These are phyloP conservation scores for Neurospora tetraspora DNA, from an alignment of 495 filamentous ascomycete genomes.

Conservation along the genomic window DNA sequence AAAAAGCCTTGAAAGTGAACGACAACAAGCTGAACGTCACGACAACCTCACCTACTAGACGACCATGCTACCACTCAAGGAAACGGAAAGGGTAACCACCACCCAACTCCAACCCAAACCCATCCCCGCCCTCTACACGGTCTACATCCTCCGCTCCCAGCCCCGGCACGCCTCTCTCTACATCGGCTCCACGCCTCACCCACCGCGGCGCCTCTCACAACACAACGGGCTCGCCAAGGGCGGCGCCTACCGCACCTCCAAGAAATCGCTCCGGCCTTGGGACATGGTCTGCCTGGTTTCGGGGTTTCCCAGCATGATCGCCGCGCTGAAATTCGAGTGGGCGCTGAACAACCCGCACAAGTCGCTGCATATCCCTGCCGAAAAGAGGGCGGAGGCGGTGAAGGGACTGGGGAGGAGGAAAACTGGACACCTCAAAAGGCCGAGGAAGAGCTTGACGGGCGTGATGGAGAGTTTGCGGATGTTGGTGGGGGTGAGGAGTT, in stretches of 20 bases:
- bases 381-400: slow-evolving; percentile 39
- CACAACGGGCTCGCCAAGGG: slow-evolving; percentile 78
- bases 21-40: neutral
- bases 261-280: slow-evolving; percentile 65
- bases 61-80: neutral
- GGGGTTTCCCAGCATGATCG: slow-evolving; percentile 77
- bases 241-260: slow-evolving; percentile 68
- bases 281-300: slow-evolving; percentile 84
- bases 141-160: slow-evolving; percentile 81
- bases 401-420: slow-evolving; percentile 19
- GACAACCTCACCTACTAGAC: neutral
- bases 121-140: slow-evolving; percentile 46
- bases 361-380: slow-evolving; percentile 58
- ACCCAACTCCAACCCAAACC: slow-evolving; percentile 27
- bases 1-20: neutral
- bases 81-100: neutral
- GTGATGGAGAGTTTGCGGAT: slow-evolving; percentile 68
- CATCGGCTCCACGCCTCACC: slow-evolving; percentile 86
- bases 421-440: slow-evolving; percentile 38
- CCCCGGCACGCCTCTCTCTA: slow-evolving; percentile 57
- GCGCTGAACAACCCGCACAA: slow-evolving; percentile 77
- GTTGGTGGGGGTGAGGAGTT: slow-evolving; percentile 66
- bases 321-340: slow-evolving; percentile 97
- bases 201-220: slow-evolving; percentile 68
- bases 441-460: slow-evolving; percentile 47